Conservation (phyloP, 179 eudicot species). For the Carnegiea gigantea region DNA sequence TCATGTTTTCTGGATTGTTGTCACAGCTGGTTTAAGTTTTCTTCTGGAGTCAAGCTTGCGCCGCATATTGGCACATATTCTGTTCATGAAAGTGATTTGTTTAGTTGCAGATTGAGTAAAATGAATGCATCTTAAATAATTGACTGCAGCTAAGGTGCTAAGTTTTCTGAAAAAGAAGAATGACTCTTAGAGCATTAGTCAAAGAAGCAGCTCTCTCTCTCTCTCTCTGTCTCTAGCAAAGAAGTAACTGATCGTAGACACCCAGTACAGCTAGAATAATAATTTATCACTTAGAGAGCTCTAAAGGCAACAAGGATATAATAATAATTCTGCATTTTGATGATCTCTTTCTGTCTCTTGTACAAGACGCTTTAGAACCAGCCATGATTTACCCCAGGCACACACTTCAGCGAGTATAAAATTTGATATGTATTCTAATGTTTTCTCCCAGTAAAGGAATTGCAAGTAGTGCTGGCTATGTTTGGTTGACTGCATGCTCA, state of each 20-base stretch:
- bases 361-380: background rate
- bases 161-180: background rate
- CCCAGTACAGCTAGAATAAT: background rate
- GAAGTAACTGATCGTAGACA: too few species aligned
- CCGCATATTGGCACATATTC: background rate
- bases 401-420: too few species aligned
- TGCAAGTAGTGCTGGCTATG: too few species aligned
- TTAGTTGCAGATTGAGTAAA: too few species aligned
- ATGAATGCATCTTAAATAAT: background rate
- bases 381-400: background rate
- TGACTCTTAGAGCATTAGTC: background rate
- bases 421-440: too few species aligned
- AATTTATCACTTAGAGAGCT: background rate
- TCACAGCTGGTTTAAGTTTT: background rate
- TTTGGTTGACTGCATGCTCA: background rate
- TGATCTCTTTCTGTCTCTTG: background rate
- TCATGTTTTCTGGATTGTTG: background rate
- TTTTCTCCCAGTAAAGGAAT: too few species aligned
- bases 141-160: background rate
- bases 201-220: background rate
- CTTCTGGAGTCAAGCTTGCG: background rate
- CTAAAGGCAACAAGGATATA: background rate
- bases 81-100: too few species aligned
- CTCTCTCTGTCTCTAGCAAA: too few species aligned
- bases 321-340: background rate